A percentile compares a stretch with the other conserved stretches of the same genome.
Conservation (phyloP, 805 yeast species). For the Teunomyces aglyptinius region DNA sequence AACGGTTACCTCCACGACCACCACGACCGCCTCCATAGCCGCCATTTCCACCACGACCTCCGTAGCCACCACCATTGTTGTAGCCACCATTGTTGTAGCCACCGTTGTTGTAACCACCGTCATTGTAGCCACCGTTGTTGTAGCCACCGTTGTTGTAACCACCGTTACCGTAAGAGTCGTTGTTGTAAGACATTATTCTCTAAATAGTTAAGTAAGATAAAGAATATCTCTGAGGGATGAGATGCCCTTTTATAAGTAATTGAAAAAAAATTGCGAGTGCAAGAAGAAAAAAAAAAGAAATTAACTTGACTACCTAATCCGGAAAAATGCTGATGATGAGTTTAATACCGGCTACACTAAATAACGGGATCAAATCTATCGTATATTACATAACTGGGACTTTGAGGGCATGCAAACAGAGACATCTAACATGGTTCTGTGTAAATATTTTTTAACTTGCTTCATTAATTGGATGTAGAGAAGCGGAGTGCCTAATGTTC, state of each 20-base stretch:
- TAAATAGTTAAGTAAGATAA: neutral
- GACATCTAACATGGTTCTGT: neutral
- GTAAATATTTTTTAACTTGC: neutral
- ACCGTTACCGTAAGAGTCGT: slow-evolving; percentile 23
- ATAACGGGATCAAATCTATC: neutral
- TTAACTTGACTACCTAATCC: slow-evolving; percentile 8
- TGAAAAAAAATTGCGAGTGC: slow-evolving; percentile 3
- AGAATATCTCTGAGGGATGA: neutral
- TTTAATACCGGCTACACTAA: neutral
- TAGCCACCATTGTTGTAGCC: slow-evolving; percentile 19
- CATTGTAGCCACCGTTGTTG: slow-evolving; percentile 28
- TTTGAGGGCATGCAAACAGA: slow-evolving; percentile 1
- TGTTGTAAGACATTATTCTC: slow-evolving; percentile 40
- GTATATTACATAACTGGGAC: slow-evolving; percentile 2
- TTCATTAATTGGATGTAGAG: neutral
- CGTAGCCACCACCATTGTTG: slow-evolving; percentile 30
- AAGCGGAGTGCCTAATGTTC: slow-evolving; percentile 39
- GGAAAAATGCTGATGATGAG: slow-evolving; percentile 6
- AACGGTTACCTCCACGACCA: slow-evolving; percentile 32
- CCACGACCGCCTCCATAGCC: slow-evolving; percentile 34
- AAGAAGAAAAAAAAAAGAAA: slow-evolving; percentile 6
- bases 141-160: slow-evolving; percentile 25
- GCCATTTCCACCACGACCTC: slow-evolving; percentile 36
- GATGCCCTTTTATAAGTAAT: slow-evolving; percentile 4
- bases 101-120: slow-evolving; percentile 7